These are phyloP conservation scores for Suillus hirtellus DNA, from an alignment of 768 basidiomycete genomes.

Conservation along the genomic window DNA sequence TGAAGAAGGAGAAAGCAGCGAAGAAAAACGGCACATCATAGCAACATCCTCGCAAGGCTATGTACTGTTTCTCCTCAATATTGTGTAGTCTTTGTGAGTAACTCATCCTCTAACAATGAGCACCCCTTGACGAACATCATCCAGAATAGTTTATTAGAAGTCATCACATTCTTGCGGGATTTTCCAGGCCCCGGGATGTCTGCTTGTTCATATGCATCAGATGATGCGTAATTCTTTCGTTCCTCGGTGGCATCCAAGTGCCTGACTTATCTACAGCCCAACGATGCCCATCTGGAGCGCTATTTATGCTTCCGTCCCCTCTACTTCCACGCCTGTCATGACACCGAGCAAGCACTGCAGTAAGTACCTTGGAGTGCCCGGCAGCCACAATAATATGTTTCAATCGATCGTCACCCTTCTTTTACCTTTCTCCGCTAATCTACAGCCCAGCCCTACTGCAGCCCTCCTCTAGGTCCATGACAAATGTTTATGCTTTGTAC, in stretches of 20 bases:
- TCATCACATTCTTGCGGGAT: background rate
- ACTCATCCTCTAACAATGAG: background rate
- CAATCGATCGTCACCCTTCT: background rate
- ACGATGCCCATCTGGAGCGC: background rate
- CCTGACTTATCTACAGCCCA: constrained; percentile 1
- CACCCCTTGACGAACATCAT: background rate
- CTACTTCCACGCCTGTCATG: background rate
- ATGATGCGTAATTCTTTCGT: background rate
- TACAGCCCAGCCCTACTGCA: background rate
- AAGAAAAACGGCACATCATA: constrained; percentile 38
- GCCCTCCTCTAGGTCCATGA: too few species aligned
- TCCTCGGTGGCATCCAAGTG: too few species aligned
- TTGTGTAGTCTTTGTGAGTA: constrained; percentile 9
- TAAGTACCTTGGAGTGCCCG: background rate
- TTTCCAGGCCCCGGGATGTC: background rate
- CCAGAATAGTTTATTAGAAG: background rate
- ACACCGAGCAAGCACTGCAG: background rate
- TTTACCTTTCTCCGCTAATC: too few species aligned
- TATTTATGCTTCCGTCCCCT: background rate
- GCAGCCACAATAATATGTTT: background rate
- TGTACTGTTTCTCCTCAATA: background rate
- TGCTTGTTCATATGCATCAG: background rate
- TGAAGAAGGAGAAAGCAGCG: constrained; percentile 51
- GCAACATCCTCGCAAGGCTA: constrained; percentile 4
- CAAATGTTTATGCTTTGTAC: background rate